phyloP scores from a whole-genome alignment of 805 yeast genomes.

The Nakazawaea sp. region DNA sequence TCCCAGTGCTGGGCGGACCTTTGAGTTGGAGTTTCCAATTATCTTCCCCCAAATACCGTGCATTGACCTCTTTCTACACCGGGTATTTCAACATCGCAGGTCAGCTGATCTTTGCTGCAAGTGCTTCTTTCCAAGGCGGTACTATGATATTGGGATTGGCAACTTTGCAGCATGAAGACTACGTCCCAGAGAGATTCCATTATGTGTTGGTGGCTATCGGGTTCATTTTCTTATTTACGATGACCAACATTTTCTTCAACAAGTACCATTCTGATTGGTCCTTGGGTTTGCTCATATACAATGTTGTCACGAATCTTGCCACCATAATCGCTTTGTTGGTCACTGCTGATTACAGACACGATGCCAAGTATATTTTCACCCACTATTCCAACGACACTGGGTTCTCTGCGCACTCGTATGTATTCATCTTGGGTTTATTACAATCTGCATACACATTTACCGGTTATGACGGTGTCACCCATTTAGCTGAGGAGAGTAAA shows the following conservation, averaged over 20 bases:
- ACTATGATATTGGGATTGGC: conserved; percentile 17
- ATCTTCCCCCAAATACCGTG: conserved; percentile 19
- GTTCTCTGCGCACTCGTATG: conserved; percentile 18
- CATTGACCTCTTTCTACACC: conserved; percentile 22
- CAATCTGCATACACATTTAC: conserved; percentile 22
- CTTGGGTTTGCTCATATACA: conserved; percentile 13
- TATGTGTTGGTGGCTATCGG: conserved; percentile 17
- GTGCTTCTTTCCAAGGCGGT: conserved; percentile 20
- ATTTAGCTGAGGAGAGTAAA: conserved; percentile 27
- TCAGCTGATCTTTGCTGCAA: conserved; percentile 19
- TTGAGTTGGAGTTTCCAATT: conserved; percentile 27
- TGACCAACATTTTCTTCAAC: conserved; percentile 16
- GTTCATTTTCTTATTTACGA: conserved; percentile 17
- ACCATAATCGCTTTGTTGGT: conserved; percentile 16
- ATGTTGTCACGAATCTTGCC: conserved; percentile 15
- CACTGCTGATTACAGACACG: conserved; percentile 17
- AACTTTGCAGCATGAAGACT: conserved; percentile 13
- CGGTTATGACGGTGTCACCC: conserved; percentile 28
- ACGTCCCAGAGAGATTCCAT: conserved; percentile 14
- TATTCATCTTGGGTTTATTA: conserved; percentile 19
- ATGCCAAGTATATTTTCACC: conserved; percentile 19
- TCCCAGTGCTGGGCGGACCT: conserved; percentile 27
- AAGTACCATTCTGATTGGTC: conserved; percentile 19
- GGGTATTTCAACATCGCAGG: conserved; percentile 24
- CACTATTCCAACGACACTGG: conserved; percentile 18